Conservation (phyloP, 1,284 basidiomycete species). For the Boletus austroedulis region DNA sequence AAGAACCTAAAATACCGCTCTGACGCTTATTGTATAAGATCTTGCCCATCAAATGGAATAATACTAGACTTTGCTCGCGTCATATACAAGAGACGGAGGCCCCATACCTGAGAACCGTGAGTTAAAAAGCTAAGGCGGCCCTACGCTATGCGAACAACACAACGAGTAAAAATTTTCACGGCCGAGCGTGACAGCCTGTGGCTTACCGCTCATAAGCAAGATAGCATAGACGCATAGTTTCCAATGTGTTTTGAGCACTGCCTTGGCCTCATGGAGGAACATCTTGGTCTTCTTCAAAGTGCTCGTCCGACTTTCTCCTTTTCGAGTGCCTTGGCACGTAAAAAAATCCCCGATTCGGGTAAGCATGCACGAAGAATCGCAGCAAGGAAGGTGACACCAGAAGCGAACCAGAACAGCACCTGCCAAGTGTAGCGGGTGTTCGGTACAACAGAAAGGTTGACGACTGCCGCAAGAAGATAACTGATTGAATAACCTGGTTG, state of each 20-base stretch:
- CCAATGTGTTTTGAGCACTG: slow-evolving; percentile 87
- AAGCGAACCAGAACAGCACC: slow-evolving; percentile 62
- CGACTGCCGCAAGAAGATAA: slow-evolving; percentile 62
- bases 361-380: slow-evolving; percentile 70
- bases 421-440: slow-evolving; percentile 54
- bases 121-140: slow-evolving; percentile 95
- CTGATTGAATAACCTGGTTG: slow-evolving; percentile 80
- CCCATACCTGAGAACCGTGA: slow-evolving; percentile 70
- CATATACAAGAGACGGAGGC: slow-evolving; percentile 23
- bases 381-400: slow-evolving; percentile 73
- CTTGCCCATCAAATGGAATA: slow-evolving; percentile 94
- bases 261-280: slow-evolving; percentile 69
- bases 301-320: slow-evolving; percentile 39
- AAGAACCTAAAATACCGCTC: background rate
- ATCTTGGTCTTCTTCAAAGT: slow-evolving; percentile 59
- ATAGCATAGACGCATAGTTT: slow-evolving; percentile 81
- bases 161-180: background rate
- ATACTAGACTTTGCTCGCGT: slow-evolving; percentile 79
- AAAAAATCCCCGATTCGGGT: slow-evolving; percentile 82
- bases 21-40: slow-evolving; percentile 93
- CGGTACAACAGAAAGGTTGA: slow-evolving; percentile 76
- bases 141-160: slow-evolving; percentile 33
- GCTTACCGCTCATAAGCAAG: slow-evolving; percentile 72
- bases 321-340: slow-evolving; percentile 55
- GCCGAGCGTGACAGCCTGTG: background rate